Evolutionary conservation across 2,329 filamentous ascomycete species (phyloP), one percentile per base, ranked within the genome.

Genomic region (Cladosporium cucumerinum): DNA sequence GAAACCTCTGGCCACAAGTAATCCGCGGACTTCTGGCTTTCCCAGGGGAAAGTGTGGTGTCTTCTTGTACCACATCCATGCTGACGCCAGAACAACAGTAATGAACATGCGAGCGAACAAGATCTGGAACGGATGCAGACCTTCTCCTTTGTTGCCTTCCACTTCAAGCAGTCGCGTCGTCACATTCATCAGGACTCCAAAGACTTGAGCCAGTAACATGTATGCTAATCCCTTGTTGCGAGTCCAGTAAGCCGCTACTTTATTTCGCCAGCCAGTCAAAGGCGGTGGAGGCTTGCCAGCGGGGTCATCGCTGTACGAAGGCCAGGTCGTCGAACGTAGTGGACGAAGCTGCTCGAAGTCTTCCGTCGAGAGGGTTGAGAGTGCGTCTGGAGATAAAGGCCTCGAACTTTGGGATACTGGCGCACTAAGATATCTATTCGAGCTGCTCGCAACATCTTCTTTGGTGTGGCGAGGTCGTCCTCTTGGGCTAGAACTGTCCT

Each of bases 111-210:
- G 86, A 7, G 86, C 85, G 71, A 96, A 93, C 4, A 97, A 84
- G 66, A 97, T 88, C 78, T 95, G 91, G 69, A 96, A 88, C 0
- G 93, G 91, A 80, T 95, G 87, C 81, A 96, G 89, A 2, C 86
- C 86, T 55, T 87, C 82, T 63, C 86, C 89, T 69, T 90, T 82
- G 21, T 89, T 82, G 12, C 86, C 86, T 69, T 86, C 81, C 39
- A 85, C 82, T 74, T 96, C 91, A 46, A 97, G 80, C 12, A 94
- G 76, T 23, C 92, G 84, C 0, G 92, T 91, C 48, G 87, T 87
- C 11, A 96, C 86, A 75, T 95, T 96, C 93, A 97, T 97, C 61
- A 91, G 78, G 0, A 89, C 88, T 1, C 89, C 92, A 71, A 97
- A 97, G 39, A 95, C 80, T 76, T 96, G 92, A 0, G 92, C 85